Evolutionary conservation across 2,329 filamentous ascomycete genomes (phyloP).

Genomic region (Penicillium sp.): DNA sequence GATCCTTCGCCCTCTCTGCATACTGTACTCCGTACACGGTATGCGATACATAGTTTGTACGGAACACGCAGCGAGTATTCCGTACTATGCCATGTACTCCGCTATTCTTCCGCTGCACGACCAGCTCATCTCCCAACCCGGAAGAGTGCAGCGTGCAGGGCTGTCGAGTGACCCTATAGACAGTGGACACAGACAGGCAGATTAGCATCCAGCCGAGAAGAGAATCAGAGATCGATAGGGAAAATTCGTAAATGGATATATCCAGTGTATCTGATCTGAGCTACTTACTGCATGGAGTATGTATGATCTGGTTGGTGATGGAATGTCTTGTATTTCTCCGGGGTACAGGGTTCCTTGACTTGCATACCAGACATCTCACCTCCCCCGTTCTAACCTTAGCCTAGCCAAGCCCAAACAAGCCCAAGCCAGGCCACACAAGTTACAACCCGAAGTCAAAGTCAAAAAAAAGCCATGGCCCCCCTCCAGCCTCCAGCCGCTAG

Average conservation of each 20-base stretch:
- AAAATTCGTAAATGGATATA: background rate
- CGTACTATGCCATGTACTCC: slow-evolving; percentile 4
- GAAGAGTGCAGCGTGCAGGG: slow-evolving; percentile 24
- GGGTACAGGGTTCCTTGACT: slow-evolving; percentile 9
- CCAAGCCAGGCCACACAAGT: background rate
- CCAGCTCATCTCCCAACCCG: slow-evolving; percentile 29
- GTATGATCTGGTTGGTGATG: slow-evolving; percentile 2
- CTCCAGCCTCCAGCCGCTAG: slow-evolving; percentile 17
- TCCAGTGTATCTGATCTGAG: slow-evolving; percentile 1
- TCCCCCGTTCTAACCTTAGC: background rate
- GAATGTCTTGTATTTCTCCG: slow-evolving; percentile 5
- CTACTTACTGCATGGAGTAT: background rate
- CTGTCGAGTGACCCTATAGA: slow-evolving; percentile 2
- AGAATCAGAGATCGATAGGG: background rate
- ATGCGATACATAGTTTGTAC: background rate
- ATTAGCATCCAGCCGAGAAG: background rate
- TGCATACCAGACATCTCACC: slow-evolving; percentile 1
- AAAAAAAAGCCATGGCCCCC: slow-evolving; percentile 10
- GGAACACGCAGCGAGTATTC: background rate
- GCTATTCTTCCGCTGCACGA: slow-evolving; percentile 21
- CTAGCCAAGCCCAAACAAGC: background rate
- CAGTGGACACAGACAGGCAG: background rate
- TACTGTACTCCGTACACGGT: background rate
- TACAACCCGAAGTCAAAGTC: slow-evolving; percentile 7
- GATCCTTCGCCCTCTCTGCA: background rate